Conservation (phyloP, 2,329 filamentous ascomycete species). For the Cordyceps militaris region DNA sequence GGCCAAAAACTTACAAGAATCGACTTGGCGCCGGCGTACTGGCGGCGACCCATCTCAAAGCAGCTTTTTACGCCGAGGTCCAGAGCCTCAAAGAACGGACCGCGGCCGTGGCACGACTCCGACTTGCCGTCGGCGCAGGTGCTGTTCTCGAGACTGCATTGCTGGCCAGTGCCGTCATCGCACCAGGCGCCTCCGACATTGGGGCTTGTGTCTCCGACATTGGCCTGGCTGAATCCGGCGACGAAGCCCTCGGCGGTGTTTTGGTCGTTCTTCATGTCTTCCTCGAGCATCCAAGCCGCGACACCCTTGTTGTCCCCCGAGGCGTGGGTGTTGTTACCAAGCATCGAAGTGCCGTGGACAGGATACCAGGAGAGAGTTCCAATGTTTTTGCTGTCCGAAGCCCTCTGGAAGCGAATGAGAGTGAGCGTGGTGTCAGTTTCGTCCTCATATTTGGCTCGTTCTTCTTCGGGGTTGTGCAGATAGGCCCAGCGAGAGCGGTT, state of each 20-base stretch:
- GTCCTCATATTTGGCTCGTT: constrained; percentile 60
- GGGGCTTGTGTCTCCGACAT: constrained; percentile 83
- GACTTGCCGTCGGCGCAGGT: constrained; percentile 68
- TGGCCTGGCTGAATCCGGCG: constrained; percentile 87
- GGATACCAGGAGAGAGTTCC: constrained; percentile 87
- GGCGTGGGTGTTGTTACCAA: constrained; percentile 85
- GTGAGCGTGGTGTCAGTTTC: constrained; percentile 57
- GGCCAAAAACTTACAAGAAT: constrained; percentile 31
- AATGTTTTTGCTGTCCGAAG: constrained; percentile 66
- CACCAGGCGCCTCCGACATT: constrained; percentile 86
- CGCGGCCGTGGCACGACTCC: constrained; percentile 66
- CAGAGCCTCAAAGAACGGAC: constrained; percentile 59
- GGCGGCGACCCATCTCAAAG: constrained; percentile 69
- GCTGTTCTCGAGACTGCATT: constrained; percentile 73
- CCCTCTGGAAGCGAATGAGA: constrained; percentile 68
- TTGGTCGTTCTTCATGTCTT: constrained; percentile 48
- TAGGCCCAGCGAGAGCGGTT: constrained; percentile 88
- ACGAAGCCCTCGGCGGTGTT: constrained; percentile 64
- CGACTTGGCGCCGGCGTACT: constrained; percentile 52
- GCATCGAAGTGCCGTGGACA: constrained; percentile 84
- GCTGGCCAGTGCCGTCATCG: constrained; percentile 68
- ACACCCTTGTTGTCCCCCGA: constrained; percentile 95
- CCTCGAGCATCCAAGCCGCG: constrained; percentile 77
- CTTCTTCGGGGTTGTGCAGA: constrained; percentile 71
- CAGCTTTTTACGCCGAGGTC: constrained; percentile 69